Conservation (phyloP, 2,329 filamentous ascomycete species). For the Colletotrichum destructivum region DNA sequence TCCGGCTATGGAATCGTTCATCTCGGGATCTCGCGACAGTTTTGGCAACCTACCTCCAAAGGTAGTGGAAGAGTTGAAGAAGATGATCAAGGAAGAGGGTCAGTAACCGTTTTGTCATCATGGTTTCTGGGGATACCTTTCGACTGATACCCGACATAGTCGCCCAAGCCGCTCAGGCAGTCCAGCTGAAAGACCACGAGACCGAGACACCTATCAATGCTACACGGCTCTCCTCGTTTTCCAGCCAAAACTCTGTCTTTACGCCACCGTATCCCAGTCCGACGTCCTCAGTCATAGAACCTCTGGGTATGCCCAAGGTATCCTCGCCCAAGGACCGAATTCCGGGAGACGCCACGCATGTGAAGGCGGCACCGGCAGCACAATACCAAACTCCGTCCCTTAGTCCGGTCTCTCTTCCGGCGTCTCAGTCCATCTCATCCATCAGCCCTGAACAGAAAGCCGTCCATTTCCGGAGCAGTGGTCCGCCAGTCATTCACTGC, state of each 20-base stretch:
- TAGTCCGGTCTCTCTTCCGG: not conserved
- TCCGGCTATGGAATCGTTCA: not conserved
- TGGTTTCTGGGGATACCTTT: not conserved
- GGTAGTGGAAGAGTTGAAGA: slow-evolving; percentile 44
- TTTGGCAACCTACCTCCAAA: slow-evolving; percentile 40
- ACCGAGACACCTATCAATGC: slow-evolving; percentile 12
- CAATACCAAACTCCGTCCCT: not conserved
- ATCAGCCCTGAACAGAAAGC: slow-evolving; percentile 18
- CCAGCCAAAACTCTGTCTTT: slow-evolving; percentile 27
- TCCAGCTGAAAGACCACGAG: slow-evolving; percentile 29
- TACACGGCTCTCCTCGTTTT: not conserved
- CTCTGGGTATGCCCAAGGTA: slow-evolving; percentile 5
- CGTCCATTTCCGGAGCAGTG: slow-evolving; percentile 34
- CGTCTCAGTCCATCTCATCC: slow-evolving; percentile 19
- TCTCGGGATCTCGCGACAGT: slow-evolving; percentile 22
- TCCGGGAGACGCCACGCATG: slow-evolving; percentile 5
- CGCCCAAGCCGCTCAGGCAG: slow-evolving; percentile 32
- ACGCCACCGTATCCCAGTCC: slow-evolving; percentile 27
- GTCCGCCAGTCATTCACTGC: slow-evolving; percentile 32
- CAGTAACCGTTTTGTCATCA: not conserved
- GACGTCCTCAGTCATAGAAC: slow-evolving; percentile 6
- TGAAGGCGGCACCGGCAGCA: not conserved
- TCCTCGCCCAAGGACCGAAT: slow-evolving; percentile 26
- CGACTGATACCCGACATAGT: slow-evolving; percentile 26
- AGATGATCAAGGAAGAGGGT: slow-evolving; percentile 46